These are phyloP conservation scores for Apophysomyces sp. DNA, from an alignment of 371 early-diverging fungal species.

Conservation along the genomic window DNA sequence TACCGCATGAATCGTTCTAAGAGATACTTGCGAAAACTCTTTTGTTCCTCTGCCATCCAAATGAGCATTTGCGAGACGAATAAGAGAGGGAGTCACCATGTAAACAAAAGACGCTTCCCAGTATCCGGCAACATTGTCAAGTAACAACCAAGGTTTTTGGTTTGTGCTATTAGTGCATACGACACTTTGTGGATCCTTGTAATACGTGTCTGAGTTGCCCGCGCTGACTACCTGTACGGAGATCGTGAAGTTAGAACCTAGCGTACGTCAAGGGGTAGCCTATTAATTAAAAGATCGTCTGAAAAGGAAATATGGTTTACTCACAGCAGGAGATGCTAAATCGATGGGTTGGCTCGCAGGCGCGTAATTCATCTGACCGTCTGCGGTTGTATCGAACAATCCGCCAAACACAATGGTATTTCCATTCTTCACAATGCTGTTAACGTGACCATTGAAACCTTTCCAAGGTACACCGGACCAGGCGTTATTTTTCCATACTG, in stretches of 20 bases:
- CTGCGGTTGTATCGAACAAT: slow-evolving; percentile 40
- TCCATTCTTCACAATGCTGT: slow-evolving; percentile 22
- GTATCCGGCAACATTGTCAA: slow-evolving; percentile 62
- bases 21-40: slow-evolving; percentile 50
- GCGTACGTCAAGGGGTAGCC: background rate
- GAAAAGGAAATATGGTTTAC: slow-evolving; percentile 13
- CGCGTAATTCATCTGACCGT: slow-evolving; percentile 35
- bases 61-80: slow-evolving; percentile 67
- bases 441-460: slow-evolving; percentile 58
- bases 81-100: slow-evolving; percentile 61
- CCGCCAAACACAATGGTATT: slow-evolving; percentile 41
- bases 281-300: slow-evolving; percentile 5
- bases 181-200: slow-evolving; percentile 45
- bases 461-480: slow-evolving; percentile 62
- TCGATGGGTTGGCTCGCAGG: slow-evolving; percentile 45
- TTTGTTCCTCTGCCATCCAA: slow-evolving; percentile 64
- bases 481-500: slow-evolving; percentile 46
- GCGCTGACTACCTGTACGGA: slow-evolving; percentile 4
- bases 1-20: background rate
- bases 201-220: slow-evolving; percentile 24
- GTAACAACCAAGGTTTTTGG: slow-evolving; percentile 60
- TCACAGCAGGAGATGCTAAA: slow-evolving; percentile 29
- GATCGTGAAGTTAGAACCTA: slow-evolving; percentile 4
- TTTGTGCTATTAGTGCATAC: slow-evolving; percentile 46
- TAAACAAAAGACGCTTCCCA: slow-evolving; percentile 64